Base-by-base conservation (phyloP, 2,329 filamentous ascomycete species). In the Monosporascus sp. region DNA sequence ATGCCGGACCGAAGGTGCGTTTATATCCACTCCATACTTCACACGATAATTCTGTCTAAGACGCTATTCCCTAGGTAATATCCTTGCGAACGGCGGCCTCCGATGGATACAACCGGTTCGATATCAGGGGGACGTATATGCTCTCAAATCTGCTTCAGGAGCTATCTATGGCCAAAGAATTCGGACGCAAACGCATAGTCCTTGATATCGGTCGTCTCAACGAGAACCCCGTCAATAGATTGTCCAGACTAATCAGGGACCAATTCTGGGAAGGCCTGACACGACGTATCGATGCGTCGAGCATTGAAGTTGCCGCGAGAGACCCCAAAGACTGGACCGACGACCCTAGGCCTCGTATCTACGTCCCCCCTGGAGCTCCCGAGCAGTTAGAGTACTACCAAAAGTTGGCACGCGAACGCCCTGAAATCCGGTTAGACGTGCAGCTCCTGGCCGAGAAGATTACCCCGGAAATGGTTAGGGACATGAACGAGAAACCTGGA, bases 311-410 rank as follows among this genome's bases (percentile, higher is more conserved):
- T 59, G 93, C 94, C 19, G 94, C 90, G 20, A 83, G 78, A 59
- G 94, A 99, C 67, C 90, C 93, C 43, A 97, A 99, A 72, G 93
- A 97, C 70, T 96, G 92, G 91, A 97, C 92, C 2, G 81, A 82
- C 53, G 88, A 97, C 64, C 92, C 91, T 6, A 84, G 90, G 17
- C 93, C 93, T 2, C 85, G 94, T 49, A 95, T 99, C 60, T 99
- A 99, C 69, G 80, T 99, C 20, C 94, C 94, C 0, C 76, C 76
- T 37, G 90, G 90, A 24, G 91, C 88, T 6, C 91, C 91, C 0
- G 89, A 93, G 68, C 94, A 99, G 71, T 83, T 87, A 64, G 88
- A 88, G 60, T 99, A 96, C 74, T 99, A 99, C 71, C 86, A 78
- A 46, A 83, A 87, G 57, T 82, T 97, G 52, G 91, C 93, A 0